Evolutionary conservation across 371 early-diverging fungal species (phyloP).

Genomic region (Zopfochytrium polystomum): DNA sequence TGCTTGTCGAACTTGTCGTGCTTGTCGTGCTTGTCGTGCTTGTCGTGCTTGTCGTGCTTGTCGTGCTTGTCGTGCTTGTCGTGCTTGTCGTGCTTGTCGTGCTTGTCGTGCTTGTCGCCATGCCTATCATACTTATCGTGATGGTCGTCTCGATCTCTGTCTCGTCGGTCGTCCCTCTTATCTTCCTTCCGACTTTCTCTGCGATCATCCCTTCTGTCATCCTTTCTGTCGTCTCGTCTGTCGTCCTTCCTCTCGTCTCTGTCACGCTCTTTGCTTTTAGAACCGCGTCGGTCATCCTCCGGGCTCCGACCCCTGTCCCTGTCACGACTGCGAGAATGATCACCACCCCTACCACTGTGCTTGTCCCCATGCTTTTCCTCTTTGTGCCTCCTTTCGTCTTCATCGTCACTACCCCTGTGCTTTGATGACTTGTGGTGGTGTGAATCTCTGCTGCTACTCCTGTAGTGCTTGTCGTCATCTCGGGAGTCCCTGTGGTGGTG

Average conservation of each 20-base stretch:
- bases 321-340: neutral
- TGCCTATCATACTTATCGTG: slow-evolving; percentile 9
- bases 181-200: neutral
- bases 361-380: neutral
- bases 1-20: neutral
- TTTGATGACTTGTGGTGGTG: neutral
- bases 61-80: neutral
- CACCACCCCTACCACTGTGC: neutral
- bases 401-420: neutral
- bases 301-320: neutral
- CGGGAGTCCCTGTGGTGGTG: neutral
- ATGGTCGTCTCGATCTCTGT: slow-evolving; percentile 3
- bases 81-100: neutral
- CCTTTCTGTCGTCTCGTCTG: slow-evolving; percentile 1
- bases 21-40: neutral
- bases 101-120: neutral
- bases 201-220: neutral
- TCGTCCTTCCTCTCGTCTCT: neutral
- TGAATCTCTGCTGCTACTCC: neutral
- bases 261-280: neutral
- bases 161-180: neutral
- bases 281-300: neutral
- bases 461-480: neutral
- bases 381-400: neutral
- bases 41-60: neutral